Evolutionary conservation across 2,329 filamentous ascomycete genomes (phyloP).

Genomic region (Botrytis elliptica): DNA sequence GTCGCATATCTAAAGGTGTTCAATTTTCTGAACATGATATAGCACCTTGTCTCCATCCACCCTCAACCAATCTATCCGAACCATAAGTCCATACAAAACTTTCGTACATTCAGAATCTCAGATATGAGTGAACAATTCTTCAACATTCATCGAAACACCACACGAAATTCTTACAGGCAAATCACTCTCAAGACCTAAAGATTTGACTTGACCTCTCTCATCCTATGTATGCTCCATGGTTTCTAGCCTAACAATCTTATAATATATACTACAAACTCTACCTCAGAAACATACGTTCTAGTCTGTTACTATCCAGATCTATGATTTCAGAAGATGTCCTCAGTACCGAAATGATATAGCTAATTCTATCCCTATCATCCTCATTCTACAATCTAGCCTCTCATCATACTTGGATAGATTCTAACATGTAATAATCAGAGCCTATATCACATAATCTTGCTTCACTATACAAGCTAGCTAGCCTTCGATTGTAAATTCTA

Average conservation of each 20-base stretch:
- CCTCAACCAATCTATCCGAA: no score
- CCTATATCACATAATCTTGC: no score
- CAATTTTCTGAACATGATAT: not conserved
- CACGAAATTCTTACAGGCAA: not conserved
- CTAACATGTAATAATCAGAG: not conserved
- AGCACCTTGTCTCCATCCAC: no score
- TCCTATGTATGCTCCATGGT: accelerated
- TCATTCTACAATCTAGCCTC: not conserved
- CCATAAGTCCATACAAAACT: no score
- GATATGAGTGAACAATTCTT: no score
- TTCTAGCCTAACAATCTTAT: not conserved
- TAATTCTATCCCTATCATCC: not conserved
- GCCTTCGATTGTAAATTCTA: not conserved
- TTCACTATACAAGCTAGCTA: not conserved
- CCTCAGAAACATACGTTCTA: not conserved
- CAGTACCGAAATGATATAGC: not conserved
- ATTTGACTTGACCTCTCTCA: not conserved
- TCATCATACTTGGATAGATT: not conserved
- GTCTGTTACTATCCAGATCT: not conserved
- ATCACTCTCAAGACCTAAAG: not conserved
- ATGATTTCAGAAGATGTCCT: not conserved
- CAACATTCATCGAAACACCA: not conserved
- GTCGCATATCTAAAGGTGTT: not conserved
- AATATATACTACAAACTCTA: not conserved
- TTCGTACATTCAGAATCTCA: no score